These are phyloP conservation scores for Ogataea salicorniae DNA, from an alignment of 805 yeast species.

Conservation along the genomic window DNA sequence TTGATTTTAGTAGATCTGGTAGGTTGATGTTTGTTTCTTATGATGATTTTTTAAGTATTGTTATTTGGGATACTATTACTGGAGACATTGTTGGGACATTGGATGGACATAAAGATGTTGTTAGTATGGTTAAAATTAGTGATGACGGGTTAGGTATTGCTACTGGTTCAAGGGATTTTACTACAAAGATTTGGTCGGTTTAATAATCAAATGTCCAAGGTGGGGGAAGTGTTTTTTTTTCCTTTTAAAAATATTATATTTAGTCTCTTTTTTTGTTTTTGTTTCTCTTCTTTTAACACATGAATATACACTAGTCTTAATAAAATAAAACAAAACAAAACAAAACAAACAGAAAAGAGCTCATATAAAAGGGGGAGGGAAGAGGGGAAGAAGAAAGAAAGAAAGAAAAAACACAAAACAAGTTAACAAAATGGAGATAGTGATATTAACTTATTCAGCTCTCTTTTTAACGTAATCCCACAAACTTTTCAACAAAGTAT, in stretches of 20 bases:
- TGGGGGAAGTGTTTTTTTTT: neutral
- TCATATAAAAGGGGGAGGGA: no score
- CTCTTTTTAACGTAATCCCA: slow-evolving; percentile 92
- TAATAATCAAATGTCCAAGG: neutral
- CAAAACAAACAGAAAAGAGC: neutral
- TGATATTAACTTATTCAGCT: slow-evolving; percentile 16
- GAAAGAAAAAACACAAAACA: neutral
- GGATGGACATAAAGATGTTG: slow-evolving; percentile 58
- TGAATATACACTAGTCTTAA: neutral
- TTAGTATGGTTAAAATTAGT: slow-evolving; percentile 59
- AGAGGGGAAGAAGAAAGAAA: neutral
- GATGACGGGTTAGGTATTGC: slow-evolving; percentile 73
- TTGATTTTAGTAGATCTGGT: slow-evolving; percentile 72
- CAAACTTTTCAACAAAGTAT: slow-evolving; percentile 79
- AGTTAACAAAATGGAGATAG: neutral
- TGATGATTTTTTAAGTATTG: slow-evolving; percentile 61
- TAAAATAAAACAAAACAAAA: neutral
- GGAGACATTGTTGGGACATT: slow-evolving; percentile 60
- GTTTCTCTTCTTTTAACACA: neutral
- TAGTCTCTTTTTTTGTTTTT: neutral
- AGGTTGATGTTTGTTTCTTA: slow-evolving; percentile 70
- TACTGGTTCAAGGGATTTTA: slow-evolving; percentile 78
- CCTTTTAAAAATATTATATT: neutral
- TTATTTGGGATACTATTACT: slow-evolving; percentile 72
- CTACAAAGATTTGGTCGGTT: slow-evolving; percentile 59